A percentile compares a stretch with the other conserved stretches of the same genome.
phyloP scores from a whole-genome alignment of 1,139 yeast genomes.

The Nakaseomyces sp. region DNA sequence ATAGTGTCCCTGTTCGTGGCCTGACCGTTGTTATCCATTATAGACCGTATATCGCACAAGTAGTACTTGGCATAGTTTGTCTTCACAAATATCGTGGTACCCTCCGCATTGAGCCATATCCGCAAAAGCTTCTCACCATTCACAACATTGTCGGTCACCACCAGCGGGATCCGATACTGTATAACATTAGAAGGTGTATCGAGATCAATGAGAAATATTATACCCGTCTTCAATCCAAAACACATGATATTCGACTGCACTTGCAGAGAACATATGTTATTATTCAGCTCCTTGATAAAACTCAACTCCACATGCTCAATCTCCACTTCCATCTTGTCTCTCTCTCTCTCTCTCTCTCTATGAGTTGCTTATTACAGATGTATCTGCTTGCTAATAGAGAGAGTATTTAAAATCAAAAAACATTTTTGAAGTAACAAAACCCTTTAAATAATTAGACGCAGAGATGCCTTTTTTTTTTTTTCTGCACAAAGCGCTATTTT shows the following conservation, averaged over 20 bases:
- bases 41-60: conserved; percentile 14
- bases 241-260: conserved; percentile 23
- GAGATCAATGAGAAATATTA: conserved; percentile 23
- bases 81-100: conserved; percentile 19
- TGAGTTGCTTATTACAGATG: too few species aligned
- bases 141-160: conserved; percentile 9
- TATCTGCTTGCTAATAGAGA: too few species aligned
- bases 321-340: conserved; percentile 18
- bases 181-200: conserved; percentile 25
- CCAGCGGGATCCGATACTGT: conserved; percentile 17
- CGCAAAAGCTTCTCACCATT: conserved; percentile 19
- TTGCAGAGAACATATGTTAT: conserved; percentile 22
- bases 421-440: too few species aligned
- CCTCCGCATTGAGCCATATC: conserved; percentile 23
- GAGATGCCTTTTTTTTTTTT: too few species aligned
- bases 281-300: conserved; percentile 21
- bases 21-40: conserved; percentile 7
- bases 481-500: too few species aligned
- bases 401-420: too few species aligned
- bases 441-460: too few species aligned
- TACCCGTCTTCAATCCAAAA: conserved; percentile 25
- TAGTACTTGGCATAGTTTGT: conserved; percentile 29
- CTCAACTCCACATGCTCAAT: conserved; percentile 29
- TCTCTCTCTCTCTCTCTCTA: too few species aligned
- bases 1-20: conserved; percentile 9